Conservation (phyloP, 129 eudicot genomes). For the Chrysanthemum seticuspe region DNA sequence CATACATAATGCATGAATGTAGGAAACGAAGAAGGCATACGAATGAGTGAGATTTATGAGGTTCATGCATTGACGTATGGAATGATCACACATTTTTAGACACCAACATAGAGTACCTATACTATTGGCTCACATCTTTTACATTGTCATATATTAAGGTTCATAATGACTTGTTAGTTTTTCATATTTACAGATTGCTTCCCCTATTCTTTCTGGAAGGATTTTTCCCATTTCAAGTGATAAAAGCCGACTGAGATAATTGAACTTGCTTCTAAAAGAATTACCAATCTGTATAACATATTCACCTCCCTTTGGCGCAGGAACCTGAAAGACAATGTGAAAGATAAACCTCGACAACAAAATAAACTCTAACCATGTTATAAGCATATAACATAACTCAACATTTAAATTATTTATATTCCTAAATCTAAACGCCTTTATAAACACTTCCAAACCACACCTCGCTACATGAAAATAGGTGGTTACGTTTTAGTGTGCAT, state of each 20-base stretch:
- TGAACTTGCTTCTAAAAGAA: constrained; percentile 75
- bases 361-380: no score
- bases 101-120: no score
- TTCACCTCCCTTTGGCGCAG: constrained; percentile 97
- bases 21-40: neutral
- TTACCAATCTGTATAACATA: constrained; percentile 96
- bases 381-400: no score
- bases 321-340: constrained; percentile 27
- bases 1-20: constrained; percentile 10
- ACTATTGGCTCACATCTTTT: neutral
- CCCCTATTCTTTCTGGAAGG: constrained; percentile 98
- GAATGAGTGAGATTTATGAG: neutral
- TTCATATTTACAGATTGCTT: constrained; percentile 30
- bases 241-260: constrained; percentile 81
- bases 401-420: no score
- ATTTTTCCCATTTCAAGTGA: constrained; percentile 98
- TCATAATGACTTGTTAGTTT: neutral
- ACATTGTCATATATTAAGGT: neutral
- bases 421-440: no score
- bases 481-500: no score
- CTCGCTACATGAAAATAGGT: no score
- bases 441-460: no score
- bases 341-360: neutral
- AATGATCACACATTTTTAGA: neutral
- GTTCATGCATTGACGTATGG: neutral